Evolutionary conservation across 2,329 filamentous ascomycete genomes (phyloP).

Genomic region (Alternaria sp.): DNA sequence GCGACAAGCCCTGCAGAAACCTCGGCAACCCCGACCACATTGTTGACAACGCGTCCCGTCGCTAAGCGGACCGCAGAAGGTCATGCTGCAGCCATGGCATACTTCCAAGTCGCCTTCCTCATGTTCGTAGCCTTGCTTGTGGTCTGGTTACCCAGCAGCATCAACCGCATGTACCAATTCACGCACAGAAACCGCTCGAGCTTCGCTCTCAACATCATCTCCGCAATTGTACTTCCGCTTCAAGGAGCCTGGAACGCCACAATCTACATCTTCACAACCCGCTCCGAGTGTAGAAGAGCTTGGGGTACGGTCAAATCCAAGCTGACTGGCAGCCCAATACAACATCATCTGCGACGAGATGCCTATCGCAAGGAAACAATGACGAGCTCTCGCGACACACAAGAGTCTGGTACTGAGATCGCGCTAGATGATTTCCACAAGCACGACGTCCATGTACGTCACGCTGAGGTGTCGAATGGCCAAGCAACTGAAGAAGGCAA

Average conservation of each 20-base stretch:
- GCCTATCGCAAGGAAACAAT: slow-evolving; percentile 8
- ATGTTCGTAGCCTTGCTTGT: slow-evolving; percentile 75
- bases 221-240: slow-evolving; percentile 76
- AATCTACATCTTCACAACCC: slow-evolving; percentile 66
- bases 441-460: slow-evolving; percentile 5
- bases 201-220: slow-evolving; percentile 70
- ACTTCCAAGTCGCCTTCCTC: slow-evolving; percentile 72
- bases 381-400: slow-evolving; percentile 10
- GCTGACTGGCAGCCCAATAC: slow-evolving; percentile 9
- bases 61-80: slow-evolving; percentile 9
- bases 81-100: slow-evolving; percentile 68
- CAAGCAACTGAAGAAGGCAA: neutral
- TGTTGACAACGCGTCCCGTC: neutral
- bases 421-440: slow-evolving; percentile 10
- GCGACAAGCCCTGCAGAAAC: slow-evolving; percentile 5
- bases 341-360: neutral
- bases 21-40: neutral
- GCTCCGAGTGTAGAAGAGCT: slow-evolving; percentile 35
- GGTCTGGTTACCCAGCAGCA: slow-evolving; percentile 71
- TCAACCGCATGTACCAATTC: slow-evolving; percentile 77
- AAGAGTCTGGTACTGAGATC: slow-evolving; percentile 12
- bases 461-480: neutral
- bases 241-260: slow-evolving; percentile 86
- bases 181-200: slow-evolving; percentile 56
- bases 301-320: slow-evolving; percentile 10